Conservation (phyloP, 2,329 filamentous ascomycete genomes). For the Penicillium glabrum region DNA sequence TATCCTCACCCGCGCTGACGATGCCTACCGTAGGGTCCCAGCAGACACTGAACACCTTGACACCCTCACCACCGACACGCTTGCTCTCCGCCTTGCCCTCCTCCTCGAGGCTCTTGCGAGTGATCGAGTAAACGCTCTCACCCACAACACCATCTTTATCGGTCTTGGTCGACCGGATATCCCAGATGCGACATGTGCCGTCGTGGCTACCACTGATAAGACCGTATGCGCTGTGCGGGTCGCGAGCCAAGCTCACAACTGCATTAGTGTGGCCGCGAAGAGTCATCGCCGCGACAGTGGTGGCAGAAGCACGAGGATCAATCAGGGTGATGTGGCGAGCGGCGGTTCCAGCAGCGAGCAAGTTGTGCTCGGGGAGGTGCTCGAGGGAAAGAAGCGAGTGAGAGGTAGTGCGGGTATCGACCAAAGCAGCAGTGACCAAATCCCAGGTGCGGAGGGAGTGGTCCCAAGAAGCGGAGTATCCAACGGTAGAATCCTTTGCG, state of each 20-base stretch:
- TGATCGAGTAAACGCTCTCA: conserved; percentile 75
- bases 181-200: conserved; percentile 91
- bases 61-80: conserved; percentile 72
- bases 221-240: conserved; percentile 72
- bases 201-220: conserved; percentile 89
- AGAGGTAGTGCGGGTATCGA: conserved; percentile 79
- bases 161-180: conserved; percentile 69
- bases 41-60: conserved; percentile 83
- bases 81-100: conserved; percentile 59
- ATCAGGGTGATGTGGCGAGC: conserved; percentile 89
- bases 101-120: conserved; percentile 69
- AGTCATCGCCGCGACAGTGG: conserved; percentile 81
- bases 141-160: conserved; percentile 60
- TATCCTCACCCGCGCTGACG: conserved; percentile 89
- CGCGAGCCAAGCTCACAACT: conserved; percentile 58
- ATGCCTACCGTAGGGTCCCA: conserved; percentile 89
- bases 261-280: conserved; percentile 83
- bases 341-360: conserved; percentile 74
- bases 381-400: conserved; percentile 79
- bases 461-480: conserved; percentile 88
- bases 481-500: conserved; percentile 78
- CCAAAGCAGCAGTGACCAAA: conserved; percentile 73
- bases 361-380: conserved; percentile 65
- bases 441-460: conserved; percentile 90
- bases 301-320: conserved; percentile 78